Percentiles rank a stretch among this genome's conserved stretches.
Conservation (phyloP, 2,329 filamentous ascomycete genomes). For the Cordyceps javanica region DNA sequence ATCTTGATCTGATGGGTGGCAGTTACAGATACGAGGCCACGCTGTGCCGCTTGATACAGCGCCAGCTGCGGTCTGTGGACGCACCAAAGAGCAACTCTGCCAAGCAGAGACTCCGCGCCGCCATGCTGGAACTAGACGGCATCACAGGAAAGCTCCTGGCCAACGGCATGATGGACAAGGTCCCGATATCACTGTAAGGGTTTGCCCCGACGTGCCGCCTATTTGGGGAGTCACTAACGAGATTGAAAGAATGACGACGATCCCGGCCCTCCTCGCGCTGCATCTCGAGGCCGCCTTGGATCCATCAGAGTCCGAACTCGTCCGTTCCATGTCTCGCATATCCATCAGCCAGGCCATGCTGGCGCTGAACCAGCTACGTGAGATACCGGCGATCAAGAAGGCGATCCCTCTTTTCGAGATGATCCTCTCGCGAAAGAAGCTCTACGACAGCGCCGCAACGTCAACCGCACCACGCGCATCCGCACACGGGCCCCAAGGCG, state of each 20-base stretch:
- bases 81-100: background rate
- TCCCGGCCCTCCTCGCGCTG: slow-evolving; percentile 2
- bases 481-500: background rate
- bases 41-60: background rate
- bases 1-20: background rate
- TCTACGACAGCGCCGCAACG: background rate
- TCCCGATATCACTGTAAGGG: slow-evolving; percentile 1
- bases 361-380: background rate
- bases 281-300: slow-evolving; percentile 6
- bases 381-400: slow-evolving; percentile 6
- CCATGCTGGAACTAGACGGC: slow-evolving; percentile 7
- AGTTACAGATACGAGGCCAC: slow-evolving; percentile 9
- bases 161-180: background rate
- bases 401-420: slow-evolving; percentile 3
- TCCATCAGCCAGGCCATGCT: slow-evolving; percentile 12
- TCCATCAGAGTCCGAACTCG: background rate
- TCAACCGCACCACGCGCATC: background rate
- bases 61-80: background rate
- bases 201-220: background rate
- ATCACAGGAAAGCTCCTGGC: background rate
- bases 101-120: background rate
- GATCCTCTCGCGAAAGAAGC: background rate
- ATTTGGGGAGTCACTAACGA: too few species aligned
- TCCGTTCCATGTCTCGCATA: slow-evolving; percentile 8
- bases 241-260: slow-evolving; percentile 8